A percentile compares a stretch with the other conserved stretches of the same genome.
Evolutionary conservation across 331 rosid genomes (phyloP).

Genomic region (Rhamnella rubrinervis): DNA sequence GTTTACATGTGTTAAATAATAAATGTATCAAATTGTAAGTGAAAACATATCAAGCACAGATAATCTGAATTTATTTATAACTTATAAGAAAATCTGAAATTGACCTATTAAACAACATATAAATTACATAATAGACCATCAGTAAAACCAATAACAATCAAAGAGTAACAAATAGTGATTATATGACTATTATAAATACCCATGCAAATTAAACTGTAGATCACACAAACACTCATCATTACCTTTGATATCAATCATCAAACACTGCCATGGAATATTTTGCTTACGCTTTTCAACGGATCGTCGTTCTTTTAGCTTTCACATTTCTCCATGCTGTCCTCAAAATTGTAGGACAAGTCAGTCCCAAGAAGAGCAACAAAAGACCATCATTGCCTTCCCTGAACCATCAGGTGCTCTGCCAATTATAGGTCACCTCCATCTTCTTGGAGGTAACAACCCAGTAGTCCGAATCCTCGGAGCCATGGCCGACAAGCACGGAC

Average conservation of each 20-base stretch:
- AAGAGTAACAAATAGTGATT: conserved; percentile 1
- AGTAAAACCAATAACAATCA: no score
- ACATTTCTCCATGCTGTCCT: neutral
- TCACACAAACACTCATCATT: neutral
- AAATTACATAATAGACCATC: no score
- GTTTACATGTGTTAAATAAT: no score
- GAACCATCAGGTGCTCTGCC: conserved; percentile 50
- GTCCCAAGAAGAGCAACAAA: neutral
- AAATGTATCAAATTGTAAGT: no score
- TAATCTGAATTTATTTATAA: no score
- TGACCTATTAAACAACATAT: no score
- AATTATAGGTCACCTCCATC: conserved; percentile 64
- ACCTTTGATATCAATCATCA: neutral
- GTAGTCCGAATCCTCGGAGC: conserved; percentile 38
- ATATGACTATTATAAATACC: neutral
- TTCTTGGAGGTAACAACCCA: conserved; percentile 34
- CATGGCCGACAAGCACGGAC: conserved; percentile 49
- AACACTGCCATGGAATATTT: conserved; percentile 29
- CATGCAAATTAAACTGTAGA: neutral
- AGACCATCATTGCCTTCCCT: conserved; percentile 16
- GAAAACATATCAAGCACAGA: no score
- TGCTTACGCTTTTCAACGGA: conserved; percentile 5
- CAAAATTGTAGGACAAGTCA: neutral
- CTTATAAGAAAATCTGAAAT: no score
- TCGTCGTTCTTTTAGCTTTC: conserved; percentile 19